A percentile compares a stretch with the other conserved stretches of the same genome.
Evolutionary conservation across 257 asterid genomes (phyloP).

Genomic region (Solanum gandarillasii): DNA sequence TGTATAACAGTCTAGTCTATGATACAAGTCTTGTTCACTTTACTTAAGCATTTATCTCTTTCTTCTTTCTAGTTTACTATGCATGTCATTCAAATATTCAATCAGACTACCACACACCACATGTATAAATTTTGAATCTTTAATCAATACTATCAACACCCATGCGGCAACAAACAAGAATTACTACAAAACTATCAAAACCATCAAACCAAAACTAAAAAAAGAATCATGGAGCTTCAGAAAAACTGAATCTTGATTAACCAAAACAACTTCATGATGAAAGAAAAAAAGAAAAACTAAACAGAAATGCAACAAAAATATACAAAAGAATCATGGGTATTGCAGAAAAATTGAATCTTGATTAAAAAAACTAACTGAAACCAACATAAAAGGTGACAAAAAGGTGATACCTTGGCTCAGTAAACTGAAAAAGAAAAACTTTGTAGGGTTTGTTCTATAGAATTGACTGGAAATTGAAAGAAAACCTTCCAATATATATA

Average conservation of each 20-base stretch:
- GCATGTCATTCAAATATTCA: not conserved
- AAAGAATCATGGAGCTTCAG: not conserved
- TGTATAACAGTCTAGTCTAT: not conserved
- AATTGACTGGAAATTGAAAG: not conserved
- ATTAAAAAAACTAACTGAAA: not conserved
- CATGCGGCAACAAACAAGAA: not conserved
- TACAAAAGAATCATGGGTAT: not conserved
- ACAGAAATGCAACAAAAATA: not conserved
- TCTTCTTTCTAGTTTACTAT: not conserved
- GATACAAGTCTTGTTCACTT: not conserved
- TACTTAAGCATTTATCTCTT: not conserved
- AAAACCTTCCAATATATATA: not conserved
- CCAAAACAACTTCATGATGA: not conserved
- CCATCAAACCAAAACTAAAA: not conserved
- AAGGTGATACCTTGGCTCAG: not conserved
- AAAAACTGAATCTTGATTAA: conserved; percentile 3
- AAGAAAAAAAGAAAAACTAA: not conserved
- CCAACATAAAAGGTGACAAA: not conserved
- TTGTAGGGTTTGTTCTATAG: not conserved
- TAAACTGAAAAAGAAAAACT: not conserved
- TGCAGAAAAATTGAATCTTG: not conserved
- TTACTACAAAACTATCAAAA: not conserved
- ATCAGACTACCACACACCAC: not conserved
- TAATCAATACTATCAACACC: not conserved
- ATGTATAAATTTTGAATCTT: not conserved